Evolutionary conservation across 169 alveolate species (phyloP), one percentile per base, ranked within the genome.

Genomic region (Pseudocohnilembus persalinus): DNA sequence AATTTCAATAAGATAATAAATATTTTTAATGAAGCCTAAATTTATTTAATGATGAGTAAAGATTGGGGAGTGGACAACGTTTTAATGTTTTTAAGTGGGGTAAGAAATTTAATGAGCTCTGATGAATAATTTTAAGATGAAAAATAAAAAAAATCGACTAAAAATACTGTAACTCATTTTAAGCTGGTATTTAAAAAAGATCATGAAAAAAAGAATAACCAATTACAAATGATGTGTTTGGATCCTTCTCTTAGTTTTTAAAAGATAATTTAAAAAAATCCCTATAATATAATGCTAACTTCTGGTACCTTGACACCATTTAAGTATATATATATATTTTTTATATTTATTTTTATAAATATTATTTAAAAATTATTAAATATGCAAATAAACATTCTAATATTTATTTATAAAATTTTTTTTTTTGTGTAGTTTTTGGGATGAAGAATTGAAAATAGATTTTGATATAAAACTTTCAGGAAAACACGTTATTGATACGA

Each of bases 191-290:
- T 49, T 20, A 4, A 20, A 4, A 20, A 11, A 4, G 68, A 49
- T 11, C 4, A 49, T 49, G 68, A 4, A 49, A 4, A 20, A 49
- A 49, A 49, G 20, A 49, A 49, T 11, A 11, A 49, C 68, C 28
- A 49, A 0, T 30, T 89, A 15, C 76, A 86, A 68, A 31, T 86
- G 29, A 82, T 63, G 78, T 89, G 93, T 74, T 83, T 89, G 77
- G 88, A 89, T 79, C 93, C 93, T 20, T 89, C 90, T 1, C 32
- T 85, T 28, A 88, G 88, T 0, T 89, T 89, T 68, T 81, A 81
- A 34, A 86, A 85, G 49, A 89, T 89, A 29, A 29, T 81, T 30
- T 82, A 85, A 29, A 77, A 34, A 64, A 68, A 30, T 26, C 93
- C 93, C 29, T 76, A 77, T 82, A 76, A 86, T 0, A 76, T 85